A percentile compares a stretch with the other conserved stretches of the same genome.
These are phyloP conservation scores for Trichoderma sp. DNA, from an alignment of 2,329 filamentous ascomycete genomes.

Conservation along the genomic window DNA sequence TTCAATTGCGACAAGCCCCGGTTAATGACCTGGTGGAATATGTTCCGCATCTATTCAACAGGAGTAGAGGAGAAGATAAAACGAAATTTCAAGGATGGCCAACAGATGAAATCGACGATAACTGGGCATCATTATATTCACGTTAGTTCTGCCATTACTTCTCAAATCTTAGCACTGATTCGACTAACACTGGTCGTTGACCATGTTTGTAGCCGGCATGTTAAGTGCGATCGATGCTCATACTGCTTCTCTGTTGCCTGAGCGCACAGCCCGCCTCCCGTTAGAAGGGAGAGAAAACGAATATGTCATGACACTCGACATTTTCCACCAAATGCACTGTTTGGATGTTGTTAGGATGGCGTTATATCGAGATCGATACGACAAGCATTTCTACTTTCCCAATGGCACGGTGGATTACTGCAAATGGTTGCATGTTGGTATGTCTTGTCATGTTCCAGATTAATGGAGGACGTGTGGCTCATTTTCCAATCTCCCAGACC, in stretches of 20 bases:
- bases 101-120: not conserved
- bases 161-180: not conserved
- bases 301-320: not conserved
- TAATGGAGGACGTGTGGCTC: not conserved
- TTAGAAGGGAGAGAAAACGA: slow-evolving; percentile 2
- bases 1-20: not conserved
- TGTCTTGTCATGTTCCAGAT: not conserved
- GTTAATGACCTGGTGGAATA: not conserved
- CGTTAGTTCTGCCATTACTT: not conserved
- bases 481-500: not conserved
- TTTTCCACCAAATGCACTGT: not conserved
- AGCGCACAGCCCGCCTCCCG: not conserved
- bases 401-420: not conserved
- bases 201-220: not conserved
- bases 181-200: not conserved
- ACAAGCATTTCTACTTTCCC: not conserved
- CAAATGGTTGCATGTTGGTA: not conserved
- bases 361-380: not conserved
- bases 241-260: not conserved
- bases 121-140: not conserved
- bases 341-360: not conserved
- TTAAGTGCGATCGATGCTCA: not conserved
- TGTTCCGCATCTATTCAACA: not conserved
- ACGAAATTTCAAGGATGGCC: not conserved
- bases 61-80: not conserved